Percentiles rank a stretch among this genome's conserved stretches.
phyloP scores from a whole-genome alignment of 2,329 filamentous ascomycete species.

The Neonectria hederae region DNA sequence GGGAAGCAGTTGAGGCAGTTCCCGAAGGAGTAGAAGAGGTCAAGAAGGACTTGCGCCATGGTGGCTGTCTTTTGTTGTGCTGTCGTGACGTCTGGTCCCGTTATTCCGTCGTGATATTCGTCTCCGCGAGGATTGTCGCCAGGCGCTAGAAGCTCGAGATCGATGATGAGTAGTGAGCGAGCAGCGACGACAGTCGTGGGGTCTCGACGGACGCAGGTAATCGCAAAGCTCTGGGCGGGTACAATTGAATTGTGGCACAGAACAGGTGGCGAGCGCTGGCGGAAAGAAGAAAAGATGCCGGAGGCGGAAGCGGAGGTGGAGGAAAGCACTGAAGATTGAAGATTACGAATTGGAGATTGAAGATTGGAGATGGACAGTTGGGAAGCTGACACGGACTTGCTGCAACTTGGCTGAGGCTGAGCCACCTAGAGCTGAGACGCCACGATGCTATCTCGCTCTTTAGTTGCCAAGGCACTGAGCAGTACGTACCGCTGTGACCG shows the following conservation, averaged over 20 bases:
- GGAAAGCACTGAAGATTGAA: not conserved
- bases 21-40: constrained; percentile 89
- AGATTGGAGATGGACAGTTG: constrained; percentile 1
- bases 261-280: not conserved
- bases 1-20: constrained; percentile 98
- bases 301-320: not conserved
- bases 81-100: not conserved
- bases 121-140: constrained; percentile 2
- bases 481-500: constrained; percentile 11
- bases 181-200: not conserved
- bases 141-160: not conserved
- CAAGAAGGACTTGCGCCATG: constrained; percentile 87
- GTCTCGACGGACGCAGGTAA: not conserved
- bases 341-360: not conserved
- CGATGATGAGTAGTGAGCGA: not conserved
- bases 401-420: constrained; percentile 30
- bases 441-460: constrained; percentile 21
- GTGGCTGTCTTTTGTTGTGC: constrained; percentile 10
- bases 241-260: constrained; percentile 10
- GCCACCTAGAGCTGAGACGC: constrained; percentile 31
- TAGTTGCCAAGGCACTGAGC: not conserved
- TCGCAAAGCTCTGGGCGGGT: too few species aligned
- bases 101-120: not conserved
- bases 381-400: constrained; percentile 16
- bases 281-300: not conserved